Percentiles rank a stretch among this genome's conserved stretches.
Evolutionary conservation across 352 stramenopile genomes (phyloP).

Genomic region (Discostella stelligera): DNA sequence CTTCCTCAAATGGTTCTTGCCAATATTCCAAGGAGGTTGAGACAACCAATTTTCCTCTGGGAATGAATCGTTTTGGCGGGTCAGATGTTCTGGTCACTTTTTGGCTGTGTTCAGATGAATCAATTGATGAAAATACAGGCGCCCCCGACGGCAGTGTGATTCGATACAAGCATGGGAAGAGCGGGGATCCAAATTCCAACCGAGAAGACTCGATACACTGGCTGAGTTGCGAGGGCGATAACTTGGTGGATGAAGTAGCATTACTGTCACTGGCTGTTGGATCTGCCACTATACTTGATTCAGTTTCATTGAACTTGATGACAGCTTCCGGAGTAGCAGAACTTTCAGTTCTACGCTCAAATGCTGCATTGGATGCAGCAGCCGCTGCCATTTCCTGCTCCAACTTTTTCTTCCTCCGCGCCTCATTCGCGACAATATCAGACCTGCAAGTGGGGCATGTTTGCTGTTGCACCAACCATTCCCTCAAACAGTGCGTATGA

Average conservation of each 20-base stretch:
- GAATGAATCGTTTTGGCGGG: constrained; percentile 22
- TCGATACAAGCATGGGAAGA: constrained; percentile 51
- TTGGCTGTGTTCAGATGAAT: background rate
- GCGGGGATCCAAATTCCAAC: background rate
- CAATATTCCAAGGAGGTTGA: constrained; percentile 38
- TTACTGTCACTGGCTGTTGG: background rate
- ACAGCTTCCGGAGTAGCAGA: background rate
- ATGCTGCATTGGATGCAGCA: background rate
- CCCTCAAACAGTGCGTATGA: constrained; percentile 95
- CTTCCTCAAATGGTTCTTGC: constrained; percentile 17
- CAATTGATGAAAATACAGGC: constrained; percentile 7
- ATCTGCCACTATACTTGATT: background rate
- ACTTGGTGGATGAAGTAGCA: background rate
- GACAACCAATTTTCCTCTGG: constrained; percentile 44
- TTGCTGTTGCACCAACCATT: constrained; percentile 98
- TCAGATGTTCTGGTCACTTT: background rate
- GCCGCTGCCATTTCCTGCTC: constrained; percentile 17
- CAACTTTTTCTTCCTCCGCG: constrained; percentile 38
- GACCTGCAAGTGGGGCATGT: constrained; percentile 95
- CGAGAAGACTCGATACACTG: background rate
- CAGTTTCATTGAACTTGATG: background rate
- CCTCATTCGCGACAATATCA: constrained; percentile 87
- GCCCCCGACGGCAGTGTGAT: constrained; percentile 28
- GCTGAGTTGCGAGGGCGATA: background rate
- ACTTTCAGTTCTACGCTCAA: too few species aligned